Conservation (phyloP, 1,284 basidiomycete genomes). For the Limonomyces culmigenus region DNA sequence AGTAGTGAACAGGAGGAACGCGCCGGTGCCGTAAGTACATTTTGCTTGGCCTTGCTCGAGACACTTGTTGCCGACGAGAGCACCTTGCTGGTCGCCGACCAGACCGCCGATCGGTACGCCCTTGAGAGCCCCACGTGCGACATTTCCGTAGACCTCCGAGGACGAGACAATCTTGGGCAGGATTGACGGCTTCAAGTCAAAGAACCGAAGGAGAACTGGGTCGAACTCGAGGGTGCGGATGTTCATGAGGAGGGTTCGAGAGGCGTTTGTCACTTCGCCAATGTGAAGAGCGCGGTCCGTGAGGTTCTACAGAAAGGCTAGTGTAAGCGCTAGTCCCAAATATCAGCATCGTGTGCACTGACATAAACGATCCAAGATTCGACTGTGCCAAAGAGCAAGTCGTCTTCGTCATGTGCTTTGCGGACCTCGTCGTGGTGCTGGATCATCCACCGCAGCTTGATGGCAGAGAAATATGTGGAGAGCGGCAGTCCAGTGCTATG, state of each 20-base stretch:
- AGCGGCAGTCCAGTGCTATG: constrained; percentile 78
- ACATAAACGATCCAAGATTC: constrained; percentile 95
- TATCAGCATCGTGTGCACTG: constrained; percentile 11
- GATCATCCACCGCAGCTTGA: constrained; percentile 95
- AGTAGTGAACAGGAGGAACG: constrained; percentile 91
- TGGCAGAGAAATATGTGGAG: constrained; percentile 92
- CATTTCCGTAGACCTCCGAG: constrained; percentile 80
- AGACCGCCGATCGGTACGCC: constrained; percentile 83
- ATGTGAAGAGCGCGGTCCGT: constrained; percentile 77
- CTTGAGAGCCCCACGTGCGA: constrained; percentile 51
- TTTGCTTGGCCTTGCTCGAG: constrained; percentile 75
- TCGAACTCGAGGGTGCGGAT: constrained; percentile 76
- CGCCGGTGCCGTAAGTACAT: constrained; percentile 92
- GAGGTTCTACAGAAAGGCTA: constrained; percentile 41
- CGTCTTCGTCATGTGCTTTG: constrained; percentile 68
- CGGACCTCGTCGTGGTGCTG: constrained; percentile 73
- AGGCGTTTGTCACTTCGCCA: constrained; percentile 93
- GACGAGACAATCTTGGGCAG: constrained; percentile 84
- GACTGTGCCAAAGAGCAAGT: constrained; percentile 85
- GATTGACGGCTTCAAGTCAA: constrained; percentile 62
- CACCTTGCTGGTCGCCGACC: constrained; percentile 94
- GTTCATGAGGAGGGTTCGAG: constrained; percentile 87
- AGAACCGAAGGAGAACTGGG: constrained; percentile 72
- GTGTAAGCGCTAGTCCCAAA: constrained; percentile 5
- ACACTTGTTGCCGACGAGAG: constrained; percentile 93